Evolutionary conservation across 306 rosid species (phyloP).

Genomic region (Delonix regia): DNA sequence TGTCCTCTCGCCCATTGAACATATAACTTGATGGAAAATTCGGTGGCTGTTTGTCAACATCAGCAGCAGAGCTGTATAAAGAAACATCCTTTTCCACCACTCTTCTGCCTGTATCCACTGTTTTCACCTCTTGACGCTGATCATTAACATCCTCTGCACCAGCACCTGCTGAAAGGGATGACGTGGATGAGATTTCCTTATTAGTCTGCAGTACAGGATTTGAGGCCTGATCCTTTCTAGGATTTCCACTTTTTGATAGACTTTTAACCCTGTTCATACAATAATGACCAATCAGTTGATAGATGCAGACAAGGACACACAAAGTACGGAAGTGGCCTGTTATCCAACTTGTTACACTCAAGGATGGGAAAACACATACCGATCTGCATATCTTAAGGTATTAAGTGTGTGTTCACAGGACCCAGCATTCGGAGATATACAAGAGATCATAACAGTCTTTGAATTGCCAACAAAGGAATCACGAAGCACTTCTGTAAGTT

Average conservation of each 20-base stretch:
- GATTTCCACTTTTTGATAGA: conserved; percentile 91
- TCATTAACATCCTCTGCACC: conserved; percentile 63
- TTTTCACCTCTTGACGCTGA: conserved; percentile 73
- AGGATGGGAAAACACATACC: conserved; percentile 51
- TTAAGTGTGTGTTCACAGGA: conserved; percentile 98
- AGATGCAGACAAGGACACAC: conserved; percentile 10
- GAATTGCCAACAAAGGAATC: conserved; percentile 99
- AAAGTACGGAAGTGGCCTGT: not conserved
- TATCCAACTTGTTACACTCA: conserved; percentile 27
- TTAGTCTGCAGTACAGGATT: conserved; percentile 55
- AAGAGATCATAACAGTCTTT: conserved; percentile 96
- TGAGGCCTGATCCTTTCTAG: conserved; percentile 73
- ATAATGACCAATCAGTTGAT: conserved; percentile 35
- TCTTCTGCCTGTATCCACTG: conserved; percentile 66
- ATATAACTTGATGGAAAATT: conserved; percentile 52
- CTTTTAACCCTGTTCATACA: conserved; percentile 83
- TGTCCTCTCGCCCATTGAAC: conserved; percentile 72
- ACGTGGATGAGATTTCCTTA: conserved; percentile 66
- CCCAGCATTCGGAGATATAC: conserved; percentile 98
- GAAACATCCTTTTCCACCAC: conserved; percentile 66
- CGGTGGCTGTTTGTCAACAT: conserved; percentile 60
- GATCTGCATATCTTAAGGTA: conserved; percentile 95
- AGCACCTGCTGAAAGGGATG: conserved; percentile 53
- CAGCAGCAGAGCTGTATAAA: conserved; percentile 56
- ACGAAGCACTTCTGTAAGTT: conserved; percentile 99